Percentiles rank a stretch among this genome's conserved stretches.
Evolutionary conservation across 768 basidiomycete species (phyloP).

Genomic region (Lactifluus pinguis): DNA sequence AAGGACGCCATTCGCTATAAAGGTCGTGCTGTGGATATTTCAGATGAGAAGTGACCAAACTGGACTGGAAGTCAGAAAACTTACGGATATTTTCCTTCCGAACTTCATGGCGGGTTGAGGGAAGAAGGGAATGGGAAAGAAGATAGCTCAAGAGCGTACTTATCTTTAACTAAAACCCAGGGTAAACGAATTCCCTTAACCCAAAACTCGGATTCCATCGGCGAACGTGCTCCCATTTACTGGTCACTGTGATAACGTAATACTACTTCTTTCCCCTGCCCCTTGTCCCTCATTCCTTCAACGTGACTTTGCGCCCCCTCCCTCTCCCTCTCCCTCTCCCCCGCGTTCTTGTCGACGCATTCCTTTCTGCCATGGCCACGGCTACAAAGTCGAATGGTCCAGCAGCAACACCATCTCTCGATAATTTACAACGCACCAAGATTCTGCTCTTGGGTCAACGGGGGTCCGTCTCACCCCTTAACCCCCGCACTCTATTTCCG

Average conservation of each 20-base stretch:
- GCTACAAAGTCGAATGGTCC: conserved; percentile 6
- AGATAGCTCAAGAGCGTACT: neutral
- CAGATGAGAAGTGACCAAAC: neutral
- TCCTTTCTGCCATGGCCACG: conserved; percentile 3
- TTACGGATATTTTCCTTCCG: conserved; percentile 64
- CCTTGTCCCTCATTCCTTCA: neutral
- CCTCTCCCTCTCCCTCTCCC: too few species aligned
- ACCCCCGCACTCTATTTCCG: neutral
- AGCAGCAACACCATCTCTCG: conserved; percentile 12
- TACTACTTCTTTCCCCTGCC: too few species aligned
- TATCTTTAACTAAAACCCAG: conserved; percentile 5
- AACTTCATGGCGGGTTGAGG: conserved; percentile 54
- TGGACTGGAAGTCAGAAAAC: conserved; percentile 21
- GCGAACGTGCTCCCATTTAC: conserved; percentile 10
- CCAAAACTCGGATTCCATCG: too few species aligned
- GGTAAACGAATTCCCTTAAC: neutral
- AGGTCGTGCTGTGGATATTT: conserved; percentile 53
- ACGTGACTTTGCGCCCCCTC: neutral
- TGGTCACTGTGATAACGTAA: neutral
- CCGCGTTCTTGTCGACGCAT: neutral
- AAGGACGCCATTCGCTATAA: conserved; percentile 85
- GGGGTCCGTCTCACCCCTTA: conserved; percentile 35
- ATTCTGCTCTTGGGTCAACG: conserved; percentile 66
- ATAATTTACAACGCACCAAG: conserved; percentile 43
- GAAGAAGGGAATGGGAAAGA: neutral